Evolutionary conservation across 176 grass and related monocot genomes (phyloP), one percentile per base, ranked within the genome.

Genomic region (Hsuehochloa calcarea): DNA sequence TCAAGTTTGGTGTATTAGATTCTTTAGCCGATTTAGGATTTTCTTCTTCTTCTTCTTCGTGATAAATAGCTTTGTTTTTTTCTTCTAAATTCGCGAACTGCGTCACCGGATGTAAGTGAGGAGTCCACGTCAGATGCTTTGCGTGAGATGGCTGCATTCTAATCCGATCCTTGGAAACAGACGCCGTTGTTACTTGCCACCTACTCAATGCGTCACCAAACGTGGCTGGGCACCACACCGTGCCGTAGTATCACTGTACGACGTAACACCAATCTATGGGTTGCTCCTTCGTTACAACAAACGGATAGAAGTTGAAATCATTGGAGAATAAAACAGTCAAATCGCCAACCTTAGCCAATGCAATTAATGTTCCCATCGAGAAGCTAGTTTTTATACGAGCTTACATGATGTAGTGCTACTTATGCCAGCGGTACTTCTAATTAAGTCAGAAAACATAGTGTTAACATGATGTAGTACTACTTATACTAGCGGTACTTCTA

Each of bases 61-160:
- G 9, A 59, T 23, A 60, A 60, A 5, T 60, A 17, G 5, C 37
- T 77, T 29, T 15, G 3, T 34, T 64, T 35, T 35, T 65, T 1
- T 26, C 4, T 39, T 41, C 47, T 15, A 50, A 50, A 50, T 49
- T 49, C 0, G 46, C 46, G 46, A 49, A 15, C 5, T 22, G 6
- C 19, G 19, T 22, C 52, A 56, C 17, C 6, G 51, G 51, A 54
- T 56, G 19, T 22, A 3, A 3, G 9, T 25, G 56, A 60, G n/a
- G n/a, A 10, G 22, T 60, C 9, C 12, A 25, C 27, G 64, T 54
- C 80, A 43, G 80, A 64, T 78, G 86, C 55, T 71, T 88, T 88
- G 86, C 80, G 65, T 88, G 72, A 60, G 54, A 62, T 78, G 27
- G 52, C 31, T 83, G 52, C 80, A 77, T 77, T 70, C 49, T 87